Base-by-base conservation (phyloP, 225 moss, liverwort and hornwort species). In the Climacium dendroides region DNA sequence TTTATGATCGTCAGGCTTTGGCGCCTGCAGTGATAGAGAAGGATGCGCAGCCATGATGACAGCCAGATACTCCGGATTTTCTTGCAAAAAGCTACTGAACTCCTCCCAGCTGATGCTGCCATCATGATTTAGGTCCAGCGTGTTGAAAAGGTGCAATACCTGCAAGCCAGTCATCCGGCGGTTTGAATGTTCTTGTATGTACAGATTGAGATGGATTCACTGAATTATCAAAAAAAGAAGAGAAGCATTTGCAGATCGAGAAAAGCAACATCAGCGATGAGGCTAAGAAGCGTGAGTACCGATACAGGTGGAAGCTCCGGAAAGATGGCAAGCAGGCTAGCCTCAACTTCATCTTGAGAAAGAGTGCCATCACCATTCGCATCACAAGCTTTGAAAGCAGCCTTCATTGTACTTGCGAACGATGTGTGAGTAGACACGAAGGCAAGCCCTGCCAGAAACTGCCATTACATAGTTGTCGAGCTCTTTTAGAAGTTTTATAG, bases 381-480 rank as follows among this genome's bases (percentile, higher is more conserved):
- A 87, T 94, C 94, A 83, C 94, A 94, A 70, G 93, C 94, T 85
- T 93, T 90, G 76, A 94, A 94, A 50, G 92, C 94, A 60, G 91
- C 90, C 79, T 94, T 77, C 69, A 94, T 92, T 81, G 93, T 92
- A 41, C 71, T 89, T 57, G 93, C 85, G 64, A 94, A 94, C 11
- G 90, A 91, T 16, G 93, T 93, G 83, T 94, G 94, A n/a, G 83
- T 89, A 20, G 94, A 94, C 55, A 94, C 74, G 74, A 93, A 94
- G 30, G 94, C 94, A 58, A 94, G 92, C 87, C 94, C 94, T 89
- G 93, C 94, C 73, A 94, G 67, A 94, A 94, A 94, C 93, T 94
- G 92, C 78, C 77, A 81, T 67, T 7, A 50, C 59, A 72, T 9
- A 78, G 81, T 73, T 43, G 35, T 64, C 60, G 57, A 45, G 78